Base-by-base conservation (phyloP, 768 basidiomycete genomes). In the Neoboletus brunneissimus region DNA sequence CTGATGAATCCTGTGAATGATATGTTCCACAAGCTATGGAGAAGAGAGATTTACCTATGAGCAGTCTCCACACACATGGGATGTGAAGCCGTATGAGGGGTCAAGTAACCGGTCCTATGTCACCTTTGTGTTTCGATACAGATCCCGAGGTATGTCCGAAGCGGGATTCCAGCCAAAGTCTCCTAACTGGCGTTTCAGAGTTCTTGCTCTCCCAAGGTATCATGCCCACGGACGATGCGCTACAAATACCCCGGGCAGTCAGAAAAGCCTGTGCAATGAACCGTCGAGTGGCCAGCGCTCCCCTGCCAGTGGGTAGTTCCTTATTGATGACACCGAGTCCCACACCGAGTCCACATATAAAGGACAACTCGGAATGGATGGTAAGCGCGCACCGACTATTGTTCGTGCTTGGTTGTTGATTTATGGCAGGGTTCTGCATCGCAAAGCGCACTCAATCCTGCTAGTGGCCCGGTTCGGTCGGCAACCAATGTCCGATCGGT, bases 101-200 rank as follows among this genome's bases (percentile, higher is more conserved):
- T 65, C 70, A 16, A 55, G 64, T 20, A 69, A 69, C 8, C 63
- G 67, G 4, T 80, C 85, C n/a, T 81, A 79, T 52, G 83, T 87
- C 25, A 81, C 84, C 16, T 89, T 89, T 64, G 73, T 81, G 3
- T 90, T 89, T 66, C 76, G 83, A 40, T 89, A 89, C 67, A 74
- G 84, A 25, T 74, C 82, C 37, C 72, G 69, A 53, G 82, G 86
- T 84, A 57, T 42, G 73, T 65, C 47, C 27, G 15, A 51, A 25
- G 45, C 15, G 0, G 23, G 11, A 7, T 15, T 1, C 35, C 54
- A 27, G 38, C 5, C 41, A 4, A 49, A 9, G 16, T 16, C 18
- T 25, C 31, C 47, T 54, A n/a, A 52, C 2, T 18, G 5, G n/a
- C 11, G 20, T 51, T 47, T 31, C 54, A 82, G 83, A 79, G 40